Conservation (phyloP, 768 basidiomycete species). For the Nidularia pulvinata region DNA sequence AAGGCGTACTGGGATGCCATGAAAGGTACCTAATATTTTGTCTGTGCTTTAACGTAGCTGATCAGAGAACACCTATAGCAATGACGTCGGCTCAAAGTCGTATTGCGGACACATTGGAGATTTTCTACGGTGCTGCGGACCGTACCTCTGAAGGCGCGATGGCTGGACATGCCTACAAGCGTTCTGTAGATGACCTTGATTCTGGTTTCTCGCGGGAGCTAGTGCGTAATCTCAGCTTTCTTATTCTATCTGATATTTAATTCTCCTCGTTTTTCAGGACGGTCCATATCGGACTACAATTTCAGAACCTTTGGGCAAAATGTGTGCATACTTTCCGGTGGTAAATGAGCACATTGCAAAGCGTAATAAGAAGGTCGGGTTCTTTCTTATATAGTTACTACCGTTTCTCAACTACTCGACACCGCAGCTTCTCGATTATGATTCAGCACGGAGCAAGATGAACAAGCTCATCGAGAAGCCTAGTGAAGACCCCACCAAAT, state of each 20-base stretch:
- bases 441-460: constrained; percentile 86
- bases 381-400: background rate
- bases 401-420: background rate
- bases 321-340: constrained; percentile 93
- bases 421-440: constrained; percentile 88
- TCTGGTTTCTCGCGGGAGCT: constrained; percentile 81
- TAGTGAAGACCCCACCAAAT: constrained; percentile 88
- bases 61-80: constrained; percentile 40
- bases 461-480: constrained; percentile 93
- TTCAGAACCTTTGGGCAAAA: constrained; percentile 94
- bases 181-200: constrained; percentile 94
- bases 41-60: background rate
- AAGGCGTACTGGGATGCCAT: constrained; percentile 96
- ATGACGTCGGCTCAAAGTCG: constrained; percentile 95
- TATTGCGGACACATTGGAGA: constrained; percentile 91
- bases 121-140: constrained; percentile 90
- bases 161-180: constrained; percentile 96
- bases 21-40: constrained; percentile 58
- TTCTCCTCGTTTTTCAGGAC: constrained; percentile 53
- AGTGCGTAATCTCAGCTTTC: constrained; percentile 41
- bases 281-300: constrained; percentile 93
- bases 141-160: constrained; percentile 89
- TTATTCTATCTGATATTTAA: no score
- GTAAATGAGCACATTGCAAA: constrained; percentile 95
- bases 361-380: constrained; percentile 89